A percentile compares a stretch with the other conserved stretches of the same genome.
phyloP scores from a whole-genome alignment of 1,284 basidiomycete species.

The Heterobasidion irregulare region DNA sequence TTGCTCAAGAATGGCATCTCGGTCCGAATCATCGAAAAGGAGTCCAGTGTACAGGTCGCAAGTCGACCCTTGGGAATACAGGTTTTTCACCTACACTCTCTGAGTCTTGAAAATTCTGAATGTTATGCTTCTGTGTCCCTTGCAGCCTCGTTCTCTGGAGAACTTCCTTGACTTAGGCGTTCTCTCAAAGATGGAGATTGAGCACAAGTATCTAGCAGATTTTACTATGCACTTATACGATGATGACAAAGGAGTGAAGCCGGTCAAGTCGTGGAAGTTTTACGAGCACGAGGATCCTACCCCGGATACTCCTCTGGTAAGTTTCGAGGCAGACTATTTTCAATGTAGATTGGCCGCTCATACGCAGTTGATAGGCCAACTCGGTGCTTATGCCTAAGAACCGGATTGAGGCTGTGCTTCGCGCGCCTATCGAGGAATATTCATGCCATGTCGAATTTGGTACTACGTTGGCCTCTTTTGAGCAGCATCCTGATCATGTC shows the following conservation, averaged over 20 bases:
- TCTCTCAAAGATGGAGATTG: not conserved
- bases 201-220: not conserved
- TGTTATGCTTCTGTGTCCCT: too few relatives aligned
- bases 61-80: too few relatives aligned
- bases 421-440: not conserved
- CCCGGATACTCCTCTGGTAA: not conserved
- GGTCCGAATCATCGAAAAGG: not conserved
- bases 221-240: not conserved
- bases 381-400: not conserved
- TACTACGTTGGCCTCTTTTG: not conserved
- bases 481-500: slow-evolving; percentile 1
- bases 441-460: not conserved
- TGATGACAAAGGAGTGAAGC: not conserved
- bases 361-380: not conserved
- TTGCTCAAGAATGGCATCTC: not conserved
- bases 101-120: too few relatives aligned
- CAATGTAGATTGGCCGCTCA: not conserved
- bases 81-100: too few relatives aligned
- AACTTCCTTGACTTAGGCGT: not conserved
- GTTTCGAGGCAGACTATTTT: not conserved
- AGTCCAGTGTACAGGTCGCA: not conserved
- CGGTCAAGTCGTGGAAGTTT: not conserved
- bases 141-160: not conserved
- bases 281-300: not conserved
- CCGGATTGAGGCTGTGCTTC: not conserved